Percentiles rank a stretch among this genome's conserved stretches.
These are phyloP conservation scores for Pulveroboletus sp. DNA, from an alignment of 768 basidiomycete genomes.

Conservation along the genomic window DNA sequence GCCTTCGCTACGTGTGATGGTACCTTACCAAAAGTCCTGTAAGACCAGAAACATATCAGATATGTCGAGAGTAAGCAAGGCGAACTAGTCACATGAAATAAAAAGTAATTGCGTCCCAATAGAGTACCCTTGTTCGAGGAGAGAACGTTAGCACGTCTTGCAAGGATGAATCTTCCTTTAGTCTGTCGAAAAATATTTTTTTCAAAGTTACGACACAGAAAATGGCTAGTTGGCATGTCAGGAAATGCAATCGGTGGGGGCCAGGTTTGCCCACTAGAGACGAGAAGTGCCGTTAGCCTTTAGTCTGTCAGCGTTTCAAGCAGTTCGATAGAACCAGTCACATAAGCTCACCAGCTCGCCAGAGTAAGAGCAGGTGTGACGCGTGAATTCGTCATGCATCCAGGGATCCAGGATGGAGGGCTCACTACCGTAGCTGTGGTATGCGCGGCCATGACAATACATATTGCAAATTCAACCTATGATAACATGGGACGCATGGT, in stretches of 20 bases:
- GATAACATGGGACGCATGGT: not conserved
- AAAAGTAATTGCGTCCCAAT: conserved; percentile 12
- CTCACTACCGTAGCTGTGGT: conserved; percentile 6
- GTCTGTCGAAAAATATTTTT: not conserved
- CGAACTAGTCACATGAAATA: conserved; percentile 14
- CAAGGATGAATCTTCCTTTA: not conserved
- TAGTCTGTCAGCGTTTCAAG: conserved; percentile 1
- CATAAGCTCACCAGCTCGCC: conserved; percentile 19
- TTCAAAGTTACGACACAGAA: conserved; percentile 19
- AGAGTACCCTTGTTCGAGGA: conserved; percentile 3
- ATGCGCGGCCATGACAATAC: conserved; percentile 14
- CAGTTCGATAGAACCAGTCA: not conserved
- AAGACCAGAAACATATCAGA: not conserved
- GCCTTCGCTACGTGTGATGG: not conserved
- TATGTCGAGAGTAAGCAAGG: not conserved
- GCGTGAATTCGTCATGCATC: conserved; percentile 10
- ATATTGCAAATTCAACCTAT: conserved; percentile 18
- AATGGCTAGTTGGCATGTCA: conserved; percentile 10
- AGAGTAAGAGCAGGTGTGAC: conserved; percentile 18
- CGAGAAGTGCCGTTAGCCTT: conserved; percentile 18
- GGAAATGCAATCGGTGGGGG: not conserved
- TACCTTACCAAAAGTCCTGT: conserved; percentile 17
- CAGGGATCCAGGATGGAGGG: conserved; percentile 18
- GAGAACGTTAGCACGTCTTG: not conserved
- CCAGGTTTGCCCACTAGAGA: conserved; percentile 16